Conservation (phyloP, 2,329 filamentous ascomycete genomes). For the Botrytis galanthina region DNA sequence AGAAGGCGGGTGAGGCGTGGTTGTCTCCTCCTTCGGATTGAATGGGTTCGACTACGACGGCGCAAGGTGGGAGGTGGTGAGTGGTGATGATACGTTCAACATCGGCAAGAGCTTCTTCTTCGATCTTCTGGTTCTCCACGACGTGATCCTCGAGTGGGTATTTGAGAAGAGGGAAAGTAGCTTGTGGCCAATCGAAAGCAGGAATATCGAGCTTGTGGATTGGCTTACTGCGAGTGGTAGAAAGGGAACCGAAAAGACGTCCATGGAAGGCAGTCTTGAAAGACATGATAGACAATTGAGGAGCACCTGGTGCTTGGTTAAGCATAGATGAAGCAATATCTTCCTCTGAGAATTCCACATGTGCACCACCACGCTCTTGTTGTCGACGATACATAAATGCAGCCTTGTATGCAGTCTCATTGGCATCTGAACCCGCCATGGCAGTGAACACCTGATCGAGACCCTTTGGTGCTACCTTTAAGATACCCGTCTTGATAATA, state of each 20-base stretch:
- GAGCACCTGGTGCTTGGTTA: slow-evolving; percentile 71
- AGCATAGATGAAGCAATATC: slow-evolving; percentile 67
- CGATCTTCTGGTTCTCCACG: slow-evolving; percentile 68
- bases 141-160: slow-evolving; percentile 71
- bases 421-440: slow-evolving; percentile 76
- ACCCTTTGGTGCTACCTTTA: slow-evolving; percentile 71
- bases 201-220: slow-evolving; percentile 87
- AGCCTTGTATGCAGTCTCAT: slow-evolving; percentile 83
- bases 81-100: slow-evolving; percentile 69
- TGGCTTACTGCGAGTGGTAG: slow-evolving; percentile 76
- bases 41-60: slow-evolving; percentile 74
- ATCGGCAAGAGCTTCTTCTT: slow-evolving; percentile 69
- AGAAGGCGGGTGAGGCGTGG: slow-evolving; percentile 76
- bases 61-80: slow-evolving; percentile 67
- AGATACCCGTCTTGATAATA: slow-evolving; percentile 67
- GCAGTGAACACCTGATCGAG: slow-evolving; percentile 79
- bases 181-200: slow-evolving; percentile 84
- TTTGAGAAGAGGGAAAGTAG: slow-evolving; percentile 73
- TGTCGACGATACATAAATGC: slow-evolving; percentile 80
- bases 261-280: slow-evolving; percentile 80
- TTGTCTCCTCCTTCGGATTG: slow-evolving; percentile 84
- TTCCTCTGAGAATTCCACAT: slow-evolving; percentile 67
- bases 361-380: slow-evolving; percentile 62
- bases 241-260: slow-evolving; percentile 73
- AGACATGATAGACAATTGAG: slow-evolving; percentile 72